Conservation (phyloP, 305 asterid species). For the Fraxinus latifolia region DNA sequence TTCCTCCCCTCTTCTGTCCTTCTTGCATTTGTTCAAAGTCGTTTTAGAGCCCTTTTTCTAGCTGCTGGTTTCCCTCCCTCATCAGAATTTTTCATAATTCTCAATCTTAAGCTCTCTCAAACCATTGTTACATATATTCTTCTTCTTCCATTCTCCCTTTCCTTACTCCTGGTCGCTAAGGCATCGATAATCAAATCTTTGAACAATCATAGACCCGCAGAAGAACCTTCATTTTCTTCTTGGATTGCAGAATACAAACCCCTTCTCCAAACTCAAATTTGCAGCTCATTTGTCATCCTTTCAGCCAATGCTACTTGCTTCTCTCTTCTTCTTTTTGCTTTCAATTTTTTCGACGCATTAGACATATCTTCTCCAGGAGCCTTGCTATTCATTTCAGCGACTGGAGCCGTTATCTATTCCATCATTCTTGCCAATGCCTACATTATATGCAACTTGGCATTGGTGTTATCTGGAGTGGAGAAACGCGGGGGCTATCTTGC, state of each 20-base stretch:
- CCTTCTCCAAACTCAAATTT: conserved; percentile 50
- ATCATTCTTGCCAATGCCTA: conserved; percentile 49
- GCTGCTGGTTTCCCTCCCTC: conserved; percentile 67
- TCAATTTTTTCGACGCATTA: conserved; percentile 34
- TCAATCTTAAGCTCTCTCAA: conserved; percentile 59
- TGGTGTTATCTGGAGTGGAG: conserved; percentile 43
- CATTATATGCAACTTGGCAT: conserved; percentile 43
- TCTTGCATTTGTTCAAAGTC: conserved; percentile 30
- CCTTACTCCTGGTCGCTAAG: conserved; percentile 66
- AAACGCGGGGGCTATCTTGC: conserved; percentile 39
- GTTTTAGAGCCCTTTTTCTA: conserved; percentile 45
- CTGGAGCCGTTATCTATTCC: conserved; percentile 44
- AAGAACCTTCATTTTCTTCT: conserved; percentile 17
- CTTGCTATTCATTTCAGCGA: conserved; percentile 33
- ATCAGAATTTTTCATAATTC: conserved; percentile 41
- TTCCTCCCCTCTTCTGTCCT: conserved; percentile 42
- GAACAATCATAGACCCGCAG: conserved; percentile 8
- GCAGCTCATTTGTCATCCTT: conserved; percentile 42
- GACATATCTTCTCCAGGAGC: conserved; percentile 34
- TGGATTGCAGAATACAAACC: conserved; percentile 33
- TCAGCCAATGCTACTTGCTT: conserved; percentile 55
- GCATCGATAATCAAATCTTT: conserved; percentile 37
- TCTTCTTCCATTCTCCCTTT: conserved; percentile 49
- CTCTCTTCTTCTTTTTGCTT: conserved; percentile 32
- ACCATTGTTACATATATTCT: conserved; percentile 48